Conservation (phyloP, 2,329 filamentous ascomycete species). For the Ophiocordyceps unilateralis region DNA sequence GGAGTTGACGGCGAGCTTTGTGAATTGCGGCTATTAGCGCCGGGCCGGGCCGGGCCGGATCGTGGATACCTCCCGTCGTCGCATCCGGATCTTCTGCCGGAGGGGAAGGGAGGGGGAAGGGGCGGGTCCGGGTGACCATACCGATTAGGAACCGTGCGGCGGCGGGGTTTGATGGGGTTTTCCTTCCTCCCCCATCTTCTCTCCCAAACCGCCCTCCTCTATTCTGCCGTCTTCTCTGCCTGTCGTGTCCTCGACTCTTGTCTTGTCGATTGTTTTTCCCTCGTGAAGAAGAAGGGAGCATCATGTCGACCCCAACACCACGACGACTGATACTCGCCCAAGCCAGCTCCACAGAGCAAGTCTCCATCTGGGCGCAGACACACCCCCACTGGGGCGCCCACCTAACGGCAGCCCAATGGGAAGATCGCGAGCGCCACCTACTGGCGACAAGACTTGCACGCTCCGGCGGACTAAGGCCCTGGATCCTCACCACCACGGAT, state of each 20-base stretch:
- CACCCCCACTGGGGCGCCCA: slow-evolving; percentile 37
- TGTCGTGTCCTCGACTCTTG: no score
- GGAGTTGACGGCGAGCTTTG: background rate
- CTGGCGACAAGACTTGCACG: slow-evolving; percentile 38
- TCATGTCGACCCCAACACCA: background rate
- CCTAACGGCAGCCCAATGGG: slow-evolving; percentile 22
- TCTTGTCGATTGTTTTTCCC: no score
- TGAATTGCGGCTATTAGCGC: background rate
- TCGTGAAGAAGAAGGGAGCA: no score
- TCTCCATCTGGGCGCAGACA: slow-evolving; percentile 36
- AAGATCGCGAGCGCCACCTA: slow-evolving; percentile 41
- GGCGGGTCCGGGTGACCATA: no score
- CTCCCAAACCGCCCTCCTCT: no score
- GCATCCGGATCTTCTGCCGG: background rate
- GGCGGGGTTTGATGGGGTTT: no score
- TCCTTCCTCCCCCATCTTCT: no score
- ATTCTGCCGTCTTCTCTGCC: no score
- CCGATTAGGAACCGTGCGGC: no score
- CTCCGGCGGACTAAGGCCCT: slow-evolving; percentile 41
- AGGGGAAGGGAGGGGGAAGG: no score
- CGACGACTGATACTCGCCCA: slow-evolving; percentile 25
- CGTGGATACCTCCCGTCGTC: background rate
- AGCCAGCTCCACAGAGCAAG: slow-evolving; percentile 38
- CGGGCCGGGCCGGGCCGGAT: background rate
- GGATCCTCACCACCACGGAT: slow-evolving; percentile 37